Evolutionary conservation across 129 eudicot species (phyloP).

Genomic region (Flaveria trinervia): DNA sequence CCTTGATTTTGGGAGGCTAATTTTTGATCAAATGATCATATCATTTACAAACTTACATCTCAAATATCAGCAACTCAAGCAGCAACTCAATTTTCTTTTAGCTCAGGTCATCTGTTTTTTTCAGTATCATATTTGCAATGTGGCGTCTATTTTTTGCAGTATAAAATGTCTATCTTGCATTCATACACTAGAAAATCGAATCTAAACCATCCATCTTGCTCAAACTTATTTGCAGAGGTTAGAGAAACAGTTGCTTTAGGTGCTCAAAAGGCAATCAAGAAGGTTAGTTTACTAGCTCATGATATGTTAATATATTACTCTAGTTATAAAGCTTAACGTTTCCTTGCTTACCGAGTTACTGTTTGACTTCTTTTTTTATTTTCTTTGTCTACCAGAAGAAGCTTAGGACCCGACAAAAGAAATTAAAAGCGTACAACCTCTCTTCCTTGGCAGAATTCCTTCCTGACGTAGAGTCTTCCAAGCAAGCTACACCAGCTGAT

Average conservation of each 20-base stretch:
- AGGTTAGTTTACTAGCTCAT: slow-evolving; percentile 41
- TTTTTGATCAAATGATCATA: background rate
- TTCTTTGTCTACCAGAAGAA: slow-evolving; percentile 42
- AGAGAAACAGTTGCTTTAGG: slow-evolving; percentile 61
- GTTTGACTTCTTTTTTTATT: background rate
- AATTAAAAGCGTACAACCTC: slow-evolving; percentile 76
- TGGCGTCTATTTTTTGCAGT: background rate
- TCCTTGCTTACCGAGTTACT: background rate
- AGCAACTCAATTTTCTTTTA: background rate
- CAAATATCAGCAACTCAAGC: background rate
- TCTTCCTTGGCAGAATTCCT: slow-evolving; percentile 62
- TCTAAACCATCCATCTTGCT: background rate
- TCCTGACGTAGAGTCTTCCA: slow-evolving; percentile 52
- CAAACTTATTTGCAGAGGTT: slow-evolving; percentile 52
- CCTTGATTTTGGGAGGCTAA: background rate
- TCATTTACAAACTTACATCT: background rate
- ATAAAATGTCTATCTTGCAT: background rate
- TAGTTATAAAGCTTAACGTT: background rate
- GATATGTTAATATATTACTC: background rate
- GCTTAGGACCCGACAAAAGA: slow-evolving; percentile 55
- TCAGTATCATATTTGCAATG: background rate
- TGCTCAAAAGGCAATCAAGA: slow-evolving; percentile 62
- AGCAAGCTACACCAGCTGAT: slow-evolving; percentile 41
- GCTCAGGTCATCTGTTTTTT: background rate
- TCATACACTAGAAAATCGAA: background rate